Percentiles rank a stretch among this genome's conserved stretches.
Conservation (phyloP, 2,329 filamentous ascomycete genomes). For the Colletotrichum nymphaeae region DNA sequence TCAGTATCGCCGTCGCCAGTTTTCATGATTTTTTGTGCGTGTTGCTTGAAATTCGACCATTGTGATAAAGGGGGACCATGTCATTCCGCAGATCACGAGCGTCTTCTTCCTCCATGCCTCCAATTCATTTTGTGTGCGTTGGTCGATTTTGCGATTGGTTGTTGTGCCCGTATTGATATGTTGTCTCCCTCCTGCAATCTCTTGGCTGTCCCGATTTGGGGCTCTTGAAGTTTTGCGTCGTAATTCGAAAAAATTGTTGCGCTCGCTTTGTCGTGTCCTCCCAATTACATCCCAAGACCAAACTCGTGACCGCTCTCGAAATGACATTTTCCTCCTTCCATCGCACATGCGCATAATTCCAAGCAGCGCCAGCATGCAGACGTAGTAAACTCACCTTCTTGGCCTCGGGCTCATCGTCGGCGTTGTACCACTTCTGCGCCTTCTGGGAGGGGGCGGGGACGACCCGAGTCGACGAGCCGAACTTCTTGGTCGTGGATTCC, state of each 20-base stretch:
- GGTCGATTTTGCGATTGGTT: neutral
- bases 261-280: constrained; percentile 7
- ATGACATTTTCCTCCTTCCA: constrained; percentile 1
- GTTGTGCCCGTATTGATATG: neutral
- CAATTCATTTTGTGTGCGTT: neutral
- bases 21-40: neutral
- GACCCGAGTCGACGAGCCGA: constrained; percentile 95
- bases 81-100: constrained; percentile 22
- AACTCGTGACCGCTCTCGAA: constrained; percentile 22
- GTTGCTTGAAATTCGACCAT: neutral
- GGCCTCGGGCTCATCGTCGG: constrained; percentile 86
- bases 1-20: constrained; percentile 13
- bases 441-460: constrained; percentile 89
- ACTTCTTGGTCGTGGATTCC: constrained; percentile 86
- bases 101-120: neutral
- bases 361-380: constrained; percentile 35
- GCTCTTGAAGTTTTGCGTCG: neutral
- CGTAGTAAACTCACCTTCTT: constrained; percentile 86
- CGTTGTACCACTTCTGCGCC: constrained; percentile 99
- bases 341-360: constrained; percentile 3
- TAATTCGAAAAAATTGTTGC: constrained; percentile 1
- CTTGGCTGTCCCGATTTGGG: neutral
- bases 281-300: constrained; percentile 1
- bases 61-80: constrained; percentile 5
- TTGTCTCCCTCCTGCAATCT: neutral